Base-by-base conservation (phyloP, 208 protist genomes). In the Trypanosoma boissoni region DNA sequence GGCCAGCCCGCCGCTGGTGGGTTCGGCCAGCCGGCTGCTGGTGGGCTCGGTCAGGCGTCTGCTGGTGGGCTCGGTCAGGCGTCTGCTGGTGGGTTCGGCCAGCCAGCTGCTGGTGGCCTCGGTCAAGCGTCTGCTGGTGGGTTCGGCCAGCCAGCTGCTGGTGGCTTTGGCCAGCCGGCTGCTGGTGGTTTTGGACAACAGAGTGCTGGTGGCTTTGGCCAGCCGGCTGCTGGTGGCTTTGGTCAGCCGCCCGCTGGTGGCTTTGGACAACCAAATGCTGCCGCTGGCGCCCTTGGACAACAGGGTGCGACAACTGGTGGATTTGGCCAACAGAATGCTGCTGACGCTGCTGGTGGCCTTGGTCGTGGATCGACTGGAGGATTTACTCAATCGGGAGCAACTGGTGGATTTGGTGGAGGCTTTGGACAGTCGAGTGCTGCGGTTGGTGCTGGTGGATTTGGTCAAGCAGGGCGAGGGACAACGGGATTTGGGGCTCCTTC, bases 401-500 rank as follows among this genome's bases (percentile, higher is more conserved):
- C 37, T 48, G 7, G 51, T 0, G 68, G 52, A 14, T 76, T 76
- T 43, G 70, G 64, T 14, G 49, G 48, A 31, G 61, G 62, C 6
- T 66, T 66, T 45, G 49, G 58, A 12, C 55, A 65, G 21, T 54
- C 34, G 10, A 12, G 41, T 14, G 43, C 2, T 52, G 42, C 14
- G 23, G 45, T 48, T 56, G 54, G 45, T 24, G 36, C 34, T 41
- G 43, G 56, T 28, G 75, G 68, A 16, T 81, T 81, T 44, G 74
- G 74, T 9, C 57, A 66, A 44, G 21, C 58, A 57, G 26, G 29
- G 26, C 6, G 42, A 64, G 28, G 34, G 51, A 34, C 51, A 12
- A 72, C 71, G 37, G 81, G 62, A 20, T 88, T 86, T 64, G 78
- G 75, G 3, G 75, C 80, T 51, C 49, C 46, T 26, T 48, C 56